Conservation (phyloP, 2,329 filamentous ascomycete species). For the Aspergillus felis region DNA sequence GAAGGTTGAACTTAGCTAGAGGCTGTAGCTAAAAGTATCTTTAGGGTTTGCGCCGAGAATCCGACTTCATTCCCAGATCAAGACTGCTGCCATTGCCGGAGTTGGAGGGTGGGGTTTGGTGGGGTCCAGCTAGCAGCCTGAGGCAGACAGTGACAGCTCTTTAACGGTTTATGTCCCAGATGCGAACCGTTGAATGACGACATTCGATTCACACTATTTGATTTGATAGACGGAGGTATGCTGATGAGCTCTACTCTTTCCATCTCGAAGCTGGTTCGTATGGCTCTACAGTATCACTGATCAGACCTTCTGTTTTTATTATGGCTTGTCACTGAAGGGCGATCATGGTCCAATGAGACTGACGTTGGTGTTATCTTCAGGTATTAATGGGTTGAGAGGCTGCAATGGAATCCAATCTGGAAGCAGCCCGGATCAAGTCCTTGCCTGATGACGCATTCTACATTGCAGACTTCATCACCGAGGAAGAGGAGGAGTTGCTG, state of each 20-base stretch:
- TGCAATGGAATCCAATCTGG: constrained; percentile 20
- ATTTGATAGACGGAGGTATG: not conserved
- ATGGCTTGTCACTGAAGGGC: not conserved
- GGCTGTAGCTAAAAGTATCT: not conserved
- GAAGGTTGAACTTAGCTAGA: not conserved
- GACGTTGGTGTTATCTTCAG: not conserved
- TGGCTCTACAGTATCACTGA: not conserved
- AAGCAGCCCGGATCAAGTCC: constrained; percentile 27
- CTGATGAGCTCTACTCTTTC: not conserved
- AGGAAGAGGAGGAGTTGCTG: constrained; percentile 67
- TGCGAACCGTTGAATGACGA: constrained; percentile 2
- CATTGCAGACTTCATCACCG: constrained; percentile 76
- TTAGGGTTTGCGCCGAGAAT: not conserved
- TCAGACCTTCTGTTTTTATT: not conserved
- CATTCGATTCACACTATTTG: constrained; percentile 3
- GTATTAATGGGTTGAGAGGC: not conserved
- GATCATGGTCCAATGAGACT: not conserved
- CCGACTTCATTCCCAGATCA: not conserved
- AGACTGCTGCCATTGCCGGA: not conserved
- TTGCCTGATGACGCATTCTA: constrained; percentile 63
- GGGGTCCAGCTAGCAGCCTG: not conserved
- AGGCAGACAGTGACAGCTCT: not conserved
- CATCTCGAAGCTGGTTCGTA: not conserved
- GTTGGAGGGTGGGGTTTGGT: not conserved
- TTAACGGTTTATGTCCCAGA: not conserved